phyloP scores from a whole-genome alignment of 2,329 filamentous ascomycete species.

The Pseudopyrenochaeta lycopersici region DNA sequence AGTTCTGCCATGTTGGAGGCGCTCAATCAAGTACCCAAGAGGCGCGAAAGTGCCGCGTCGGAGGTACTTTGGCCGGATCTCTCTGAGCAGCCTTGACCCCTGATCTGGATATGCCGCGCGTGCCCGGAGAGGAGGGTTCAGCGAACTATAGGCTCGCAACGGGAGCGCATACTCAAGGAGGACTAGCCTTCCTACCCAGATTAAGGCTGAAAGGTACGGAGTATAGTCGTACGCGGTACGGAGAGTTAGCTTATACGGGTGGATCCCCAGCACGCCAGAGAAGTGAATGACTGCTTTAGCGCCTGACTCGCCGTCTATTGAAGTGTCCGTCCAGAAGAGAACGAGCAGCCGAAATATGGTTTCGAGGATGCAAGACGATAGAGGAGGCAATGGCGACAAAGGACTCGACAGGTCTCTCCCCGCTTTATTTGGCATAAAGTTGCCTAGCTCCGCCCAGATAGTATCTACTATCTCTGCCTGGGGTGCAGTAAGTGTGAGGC shows the following conservation, averaged over 20 bases:
- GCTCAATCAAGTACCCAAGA: constrained; percentile 9
- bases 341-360: constrained; percentile 15
- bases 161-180: constrained; percentile 13
- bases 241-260: constrained; percentile 10
- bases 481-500: too few species aligned
- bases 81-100: constrained; percentile 6
- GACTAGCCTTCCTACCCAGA: constrained; percentile 7
- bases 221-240: constrained; percentile 12
- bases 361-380: constrained; percentile 4
- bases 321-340: constrained; percentile 16
- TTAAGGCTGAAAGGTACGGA: constrained; percentile 9
- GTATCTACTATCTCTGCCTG: too few species aligned
- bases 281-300: constrained; percentile 10
- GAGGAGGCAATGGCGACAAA: too few species aligned
- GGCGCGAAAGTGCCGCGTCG: constrained; percentile 10
- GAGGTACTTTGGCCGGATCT: constrained; percentile 11
- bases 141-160: constrained; percentile 6
- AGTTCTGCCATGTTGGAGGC: constrained; percentile 7
- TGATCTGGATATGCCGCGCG: constrained; percentile 3
- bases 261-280: constrained; percentile 10
- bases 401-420: too few species aligned
- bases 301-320: constrained; percentile 4
- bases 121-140: constrained; percentile 8
- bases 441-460: too few species aligned
- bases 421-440: too few species aligned